Base-by-base conservation (phyloP, 2,329 filamentous ascomycete genomes). In the Zalaria sp. region DNA sequence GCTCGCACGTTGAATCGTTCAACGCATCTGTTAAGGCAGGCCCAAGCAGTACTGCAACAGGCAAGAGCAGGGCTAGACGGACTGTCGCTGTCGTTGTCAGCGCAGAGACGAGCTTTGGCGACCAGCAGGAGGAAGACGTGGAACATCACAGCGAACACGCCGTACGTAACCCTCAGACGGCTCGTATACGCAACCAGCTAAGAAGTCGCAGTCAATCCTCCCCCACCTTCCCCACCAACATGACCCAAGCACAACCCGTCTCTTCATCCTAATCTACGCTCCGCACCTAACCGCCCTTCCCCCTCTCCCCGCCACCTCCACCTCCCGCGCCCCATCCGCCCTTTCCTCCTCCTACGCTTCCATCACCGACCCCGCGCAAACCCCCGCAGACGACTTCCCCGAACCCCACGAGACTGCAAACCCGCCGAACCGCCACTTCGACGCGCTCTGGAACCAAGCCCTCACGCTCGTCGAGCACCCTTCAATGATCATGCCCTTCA, bases 181-280 rank as follows among this genome's bases (percentile, higher is more conserved):
- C n/a, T 6, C 4, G 27, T 25, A 9, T 8, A 8, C 38, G 3
- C 25, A 26, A 11, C 10, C 18, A 5, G 3, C n/a, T 25, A 18
- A 35, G 42, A 28, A 43, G 35, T 5, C 29, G 5, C 45, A 71
- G 67, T 69, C 67, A 27, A 83, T 96, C 50, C 72, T 96, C 43
- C 93, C 88, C 35, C 83, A 93, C 59, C 83, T 96, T 39, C 85
- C 87, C 32, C 75, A 79, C 47, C 75, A 82, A 45, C 78, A 81
- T 49, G 79, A 94, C 58, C 75, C 81, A 47, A 75, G 77, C 37
- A 77, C 71, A 47, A 77, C 81, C 49, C 83, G 84, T 56, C 71
- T 95, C 25, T 93, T 93, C 54, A 73, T 96, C 44, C 71, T 96
- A 49, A 89, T 96, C 56, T 94, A 94, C 61, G 79, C 85, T 3